phyloP scores from a whole-genome alignment of 148 eudicot species.

The Nyssa sinensis region DNA sequence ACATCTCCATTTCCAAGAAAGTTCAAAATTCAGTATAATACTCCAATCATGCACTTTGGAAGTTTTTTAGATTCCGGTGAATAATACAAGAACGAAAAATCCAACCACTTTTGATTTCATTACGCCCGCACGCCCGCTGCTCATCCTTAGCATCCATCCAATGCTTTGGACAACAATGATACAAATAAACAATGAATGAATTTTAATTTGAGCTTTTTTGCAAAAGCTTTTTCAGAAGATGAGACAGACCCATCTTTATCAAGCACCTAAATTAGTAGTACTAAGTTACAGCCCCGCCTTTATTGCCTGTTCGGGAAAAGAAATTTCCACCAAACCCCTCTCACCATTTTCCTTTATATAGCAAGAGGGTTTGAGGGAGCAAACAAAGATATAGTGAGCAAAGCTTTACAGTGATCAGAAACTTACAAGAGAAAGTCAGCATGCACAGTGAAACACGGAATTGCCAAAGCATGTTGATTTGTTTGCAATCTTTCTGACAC shows the following conservation, averaged over 20 bases:
- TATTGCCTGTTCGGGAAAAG: neutral
- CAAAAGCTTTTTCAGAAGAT: neutral
- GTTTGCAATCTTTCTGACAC: slow-evolving; percentile 45
- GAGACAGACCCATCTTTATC: neutral
- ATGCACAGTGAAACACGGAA: slow-evolving; percentile 70
- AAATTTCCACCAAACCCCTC: neutral
- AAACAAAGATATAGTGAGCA: neutral
- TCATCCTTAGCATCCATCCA: neutral
- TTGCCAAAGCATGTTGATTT: slow-evolving; percentile 65
- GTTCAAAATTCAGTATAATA: neutral
- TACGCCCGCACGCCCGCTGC: too few relatives aligned
- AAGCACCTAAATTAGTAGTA: neutral
- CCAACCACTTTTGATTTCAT: neutral
- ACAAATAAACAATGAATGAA: slow-evolving; percentile 1
- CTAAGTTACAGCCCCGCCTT: neutral
- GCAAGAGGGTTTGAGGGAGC: neutral
- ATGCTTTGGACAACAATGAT: neutral
- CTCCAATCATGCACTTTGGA: too few relatives aligned
- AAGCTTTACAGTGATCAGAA: neutral
- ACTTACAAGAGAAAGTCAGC: slow-evolving; percentile 33
- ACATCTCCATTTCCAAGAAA: neutral
- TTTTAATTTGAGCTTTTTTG: neutral
- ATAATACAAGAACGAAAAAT: too few relatives aligned
- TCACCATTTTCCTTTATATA: neutral
- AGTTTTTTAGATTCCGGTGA: too few relatives aligned